These are phyloP conservation scores for Pseudogymnoascus sp. DNA, from an alignment of 2,329 filamentous ascomycete species.

Conservation along the genomic window DNA sequence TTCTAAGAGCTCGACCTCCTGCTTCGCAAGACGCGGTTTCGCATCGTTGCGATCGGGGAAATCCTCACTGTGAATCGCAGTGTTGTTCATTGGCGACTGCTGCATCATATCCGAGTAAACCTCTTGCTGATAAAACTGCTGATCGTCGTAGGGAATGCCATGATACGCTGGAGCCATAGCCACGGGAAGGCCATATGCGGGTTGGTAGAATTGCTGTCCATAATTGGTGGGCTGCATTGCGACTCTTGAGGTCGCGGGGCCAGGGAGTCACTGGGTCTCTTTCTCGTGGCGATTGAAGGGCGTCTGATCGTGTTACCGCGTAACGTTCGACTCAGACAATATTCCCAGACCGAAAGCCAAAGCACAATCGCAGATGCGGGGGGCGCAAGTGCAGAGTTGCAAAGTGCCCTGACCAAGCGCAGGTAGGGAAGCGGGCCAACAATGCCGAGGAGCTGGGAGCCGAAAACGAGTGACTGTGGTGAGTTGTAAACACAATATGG, in stretches of 20 bases:
- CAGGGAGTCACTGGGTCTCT: background rate
- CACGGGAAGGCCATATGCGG: background rate
- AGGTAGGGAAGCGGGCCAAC: background rate
- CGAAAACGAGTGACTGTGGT: background rate
- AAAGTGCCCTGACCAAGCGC: background rate
- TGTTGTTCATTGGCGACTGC: background rate
- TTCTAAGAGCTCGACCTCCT: conserved; percentile 51
- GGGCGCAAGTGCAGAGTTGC: background rate
- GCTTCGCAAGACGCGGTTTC: conserved; percentile 47
- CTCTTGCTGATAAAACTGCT: background rate
- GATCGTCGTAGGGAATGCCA: background rate
- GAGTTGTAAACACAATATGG: background rate
- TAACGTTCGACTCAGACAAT: background rate
- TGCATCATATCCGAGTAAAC: conserved; percentile 8
- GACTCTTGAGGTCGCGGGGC: background rate
- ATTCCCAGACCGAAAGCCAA: background rate
- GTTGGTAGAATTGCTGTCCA: background rate
- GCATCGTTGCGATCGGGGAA: conserved; percentile 30
- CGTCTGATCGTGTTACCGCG: background rate
- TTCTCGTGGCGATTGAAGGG: background rate
- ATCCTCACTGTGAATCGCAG: background rate
- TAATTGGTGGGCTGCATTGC: background rate
- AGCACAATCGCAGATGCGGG: background rate
- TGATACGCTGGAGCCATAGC: background rate
- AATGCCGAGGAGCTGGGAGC: background rate